A percentile compares a stretch with the other conserved stretches of the same genome.
phyloP scores from a whole-genome alignment of 805 yeast genomes.

The Cyberlindnera lachancei region DNA sequence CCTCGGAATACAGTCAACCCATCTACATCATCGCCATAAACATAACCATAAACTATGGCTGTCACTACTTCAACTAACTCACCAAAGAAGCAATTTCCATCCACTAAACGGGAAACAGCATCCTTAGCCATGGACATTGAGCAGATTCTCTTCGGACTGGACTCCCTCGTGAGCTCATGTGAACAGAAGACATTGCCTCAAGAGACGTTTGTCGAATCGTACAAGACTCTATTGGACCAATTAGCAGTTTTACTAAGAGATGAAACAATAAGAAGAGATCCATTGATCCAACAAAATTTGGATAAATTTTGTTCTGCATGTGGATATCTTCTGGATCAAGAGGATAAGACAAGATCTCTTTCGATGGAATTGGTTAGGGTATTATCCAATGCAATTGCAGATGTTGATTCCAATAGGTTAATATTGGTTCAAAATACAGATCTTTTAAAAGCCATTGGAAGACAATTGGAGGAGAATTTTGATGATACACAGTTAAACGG shows the following conservation, averaged over 20 bases:
- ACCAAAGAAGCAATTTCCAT: too few relatives aligned
- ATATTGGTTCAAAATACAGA: slow-evolving; percentile 4
- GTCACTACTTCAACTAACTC: too few relatives aligned
- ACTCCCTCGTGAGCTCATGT: slow-evolving; percentile 15
- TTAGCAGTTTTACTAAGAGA: slow-evolving; percentile 19
- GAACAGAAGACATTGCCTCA: slow-evolving; percentile 4
- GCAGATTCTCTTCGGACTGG: slow-evolving; percentile 19
- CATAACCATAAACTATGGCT: too few relatives aligned
- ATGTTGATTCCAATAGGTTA: slow-evolving; percentile 17
- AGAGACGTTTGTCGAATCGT: slow-evolving; percentile 18
- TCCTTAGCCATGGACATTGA: too few relatives aligned
- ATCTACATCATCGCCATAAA: too few relatives aligned
- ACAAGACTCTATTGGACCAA: slow-evolving; percentile 15
- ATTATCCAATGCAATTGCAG: slow-evolving; percentile 22
- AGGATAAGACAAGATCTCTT: slow-evolving; percentile 3
- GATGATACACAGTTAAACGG: slow-evolving; percentile 18
- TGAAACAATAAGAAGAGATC: slow-evolving; percentile 9
- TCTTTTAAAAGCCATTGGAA: slow-evolving; percentile 7
- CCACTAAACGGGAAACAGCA: too few relatives aligned
- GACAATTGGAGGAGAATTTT: slow-evolving; percentile 12
- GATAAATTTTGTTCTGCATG: slow-evolving; percentile 9
- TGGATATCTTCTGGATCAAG: slow-evolving; percentile 6
- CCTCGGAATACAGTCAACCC: too few relatives aligned
- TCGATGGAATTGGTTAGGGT: slow-evolving; percentile 17
- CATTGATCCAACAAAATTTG: slow-evolving; percentile 10